A percentile compares a stretch with the other conserved stretches of the same genome.
These are phyloP conservation scores for Phytophthora meadii DNA, from an alignment of 352 stramenopile genomes.

Conservation along the genomic window DNA sequence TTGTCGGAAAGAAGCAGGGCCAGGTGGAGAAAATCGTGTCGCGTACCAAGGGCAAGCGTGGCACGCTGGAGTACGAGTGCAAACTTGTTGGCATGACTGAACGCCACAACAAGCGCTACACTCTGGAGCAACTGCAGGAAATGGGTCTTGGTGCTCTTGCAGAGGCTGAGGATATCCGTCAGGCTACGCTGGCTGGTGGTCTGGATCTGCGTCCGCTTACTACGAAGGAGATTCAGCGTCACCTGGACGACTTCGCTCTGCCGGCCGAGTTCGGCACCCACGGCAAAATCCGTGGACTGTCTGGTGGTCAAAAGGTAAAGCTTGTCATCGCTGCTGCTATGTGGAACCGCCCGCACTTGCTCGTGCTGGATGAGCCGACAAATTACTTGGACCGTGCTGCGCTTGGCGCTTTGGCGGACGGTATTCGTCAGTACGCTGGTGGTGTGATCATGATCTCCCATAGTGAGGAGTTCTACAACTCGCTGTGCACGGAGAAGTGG, in stretches of 20 bases:
- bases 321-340: slow-evolving; percentile 81
- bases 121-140: slow-evolving; percentile 69
- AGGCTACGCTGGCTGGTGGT: slow-evolving; percentile 63
- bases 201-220: slow-evolving; percentile 69
- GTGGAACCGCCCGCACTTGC: slow-evolving; percentile 87
- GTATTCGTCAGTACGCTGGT: slow-evolving; percentile 74
- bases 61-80: slow-evolving; percentile 88
- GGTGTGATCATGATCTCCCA: slow-evolving; percentile 87
- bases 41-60: slow-evolving; percentile 72
- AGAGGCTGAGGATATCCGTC: slow-evolving; percentile 69
- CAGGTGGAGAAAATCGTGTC: slow-evolving; percentile 97
- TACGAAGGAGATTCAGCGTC: slow-evolving; percentile 76
- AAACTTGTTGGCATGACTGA: slow-evolving; percentile 87
- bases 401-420: slow-evolving; percentile 64
- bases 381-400: slow-evolving; percentile 87
- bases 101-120: slow-evolving; percentile 73
- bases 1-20: slow-evolving; percentile 91
- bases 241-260: slow-evolving; percentile 79
- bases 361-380: slow-evolving; percentile 90
- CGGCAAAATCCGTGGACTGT: slow-evolving; percentile 81
- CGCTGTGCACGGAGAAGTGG: slow-evolving; percentile 81
- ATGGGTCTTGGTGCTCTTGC: slow-evolving; percentile 73
- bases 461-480: slow-evolving; percentile 86
- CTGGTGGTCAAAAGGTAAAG: slow-evolving; percentile 85
- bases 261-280: slow-evolving; percentile 80